Evolutionary conservation across 1,139 yeast genomes (phyloP), one percentile per base, ranked within the genome.

Genomic region (Blastobotrys arbuscula): DNA sequence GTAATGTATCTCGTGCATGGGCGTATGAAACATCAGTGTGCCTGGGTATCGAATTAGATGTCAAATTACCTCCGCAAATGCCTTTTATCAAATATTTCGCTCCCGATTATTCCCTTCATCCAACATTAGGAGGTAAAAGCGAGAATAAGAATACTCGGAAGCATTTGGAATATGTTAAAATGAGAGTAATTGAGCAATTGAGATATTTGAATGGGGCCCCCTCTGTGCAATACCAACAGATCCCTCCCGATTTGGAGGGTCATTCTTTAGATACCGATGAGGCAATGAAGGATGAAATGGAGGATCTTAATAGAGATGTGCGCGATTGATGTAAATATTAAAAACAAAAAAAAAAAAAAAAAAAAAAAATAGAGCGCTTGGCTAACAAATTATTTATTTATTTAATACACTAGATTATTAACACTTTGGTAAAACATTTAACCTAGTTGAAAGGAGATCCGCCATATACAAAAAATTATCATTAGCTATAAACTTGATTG

Each of bases 1-100:
- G 97, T 59, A 92, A 92, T 62, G 98, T 92, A 8, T 84, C 96
- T 10, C 73, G 98, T 53, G 74, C 92, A 37, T 92, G 98, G 98
- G 81, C 96, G 42, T 89, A 85, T 64, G 98, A 92, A 66, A 94
- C 98, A 0, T 83, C 95, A 41, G 78, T 92, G 2, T 74, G 90
- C 62, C 82, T 88, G 50, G 92, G 87, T 59, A 86, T 84, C 1
- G 78, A 84, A 21, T 67, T 92, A 50, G 87, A 85, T 50, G 75
- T 84, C 23, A 81, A 81, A 55, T 74, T 92, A 45, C 98, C 98
- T 0, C 80, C 81, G 36, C 75, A 75, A 38, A 66, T 90, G 46
- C 97, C 97, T 1, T 87, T 89, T 51, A 80, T 85, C 63, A 82
- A 83, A 56, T 86, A 90, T 77, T 92, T 89, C 71, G 94, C 89